Percentiles rank a stretch among this genome's conserved stretches.
phyloP scores from a whole-genome alignment of 1,284 basidiomycete genomes.

The Inonotus hispidus region DNA sequence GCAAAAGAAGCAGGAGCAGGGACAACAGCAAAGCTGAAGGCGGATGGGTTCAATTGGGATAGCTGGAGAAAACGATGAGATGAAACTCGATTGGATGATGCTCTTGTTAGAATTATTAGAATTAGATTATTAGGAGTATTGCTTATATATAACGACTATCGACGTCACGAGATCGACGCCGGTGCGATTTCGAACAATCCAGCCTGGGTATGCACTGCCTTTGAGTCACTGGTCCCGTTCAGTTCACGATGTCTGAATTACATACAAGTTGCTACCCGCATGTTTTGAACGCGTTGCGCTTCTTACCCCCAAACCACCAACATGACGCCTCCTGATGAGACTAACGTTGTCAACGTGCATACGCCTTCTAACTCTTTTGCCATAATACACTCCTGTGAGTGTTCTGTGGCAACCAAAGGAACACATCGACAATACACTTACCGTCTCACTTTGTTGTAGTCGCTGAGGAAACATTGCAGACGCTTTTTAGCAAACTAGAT shows the following conservation, averaged over 20 bases:
- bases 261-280: too few species aligned
- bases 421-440: background rate
- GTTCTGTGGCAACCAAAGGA: conserved; percentile 2
- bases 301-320: background rate
- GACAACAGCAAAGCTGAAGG: background rate
- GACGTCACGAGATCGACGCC: background rate
- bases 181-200: background rate
- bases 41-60: conserved; percentile 11
- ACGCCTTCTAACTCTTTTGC: conserved; percentile 70
- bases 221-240: background rate
- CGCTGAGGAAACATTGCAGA: conserved; percentile 55
- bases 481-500: conserved; percentile 63
- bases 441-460: conserved; percentile 35
- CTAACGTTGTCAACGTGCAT: conserved; percentile 58
- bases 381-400: conserved; percentile 59
- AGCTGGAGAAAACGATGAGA: conserved; percentile 8
- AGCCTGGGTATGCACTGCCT: background rate
- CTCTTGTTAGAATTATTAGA: too few species aligned
- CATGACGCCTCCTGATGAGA: conserved; percentile 6
- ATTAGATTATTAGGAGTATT: too few species aligned
- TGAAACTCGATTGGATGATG: background rate
- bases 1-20: background rate
- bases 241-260: background rate
- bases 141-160: too few species aligned
- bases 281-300: background rate